Evolutionary conservation across 768 basidiomycete species (phyloP), one percentile per base, ranked within the genome.

Genomic region (Boletus subparvulus): DNA sequence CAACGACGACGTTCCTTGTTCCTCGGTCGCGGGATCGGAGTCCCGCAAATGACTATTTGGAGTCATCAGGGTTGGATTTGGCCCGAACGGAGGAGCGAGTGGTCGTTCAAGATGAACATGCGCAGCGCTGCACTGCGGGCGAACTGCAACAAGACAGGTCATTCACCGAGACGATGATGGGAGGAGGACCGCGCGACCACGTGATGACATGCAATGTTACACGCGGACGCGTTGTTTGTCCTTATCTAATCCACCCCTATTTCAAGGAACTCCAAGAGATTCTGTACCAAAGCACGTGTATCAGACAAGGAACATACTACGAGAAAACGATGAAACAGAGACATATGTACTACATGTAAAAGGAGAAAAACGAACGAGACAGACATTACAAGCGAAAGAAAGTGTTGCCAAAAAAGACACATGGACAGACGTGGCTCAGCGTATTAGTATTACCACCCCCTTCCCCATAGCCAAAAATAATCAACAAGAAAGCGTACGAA

Each of bases 391-490:
- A 45, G 16, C 26, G 4, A 43, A 47, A 9, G 42, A 54, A 47
- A 58, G 35, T 42, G 45, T 33, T 26, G 13, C 50, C 44, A 50
- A 55, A 55, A 56, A 53, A 49, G 41, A 51, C 26, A 28, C 26
- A 28, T 28, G 44, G 30, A 53, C 32, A 52, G 37, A 47, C 48
- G 39, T 49, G 54, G 54, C 30, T 33, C 52, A 47, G 52, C 39
- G 21, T 41, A 66, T 66, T 56, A 66, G 65, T 66, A 66, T 65
- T 55, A 61, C 46, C 1, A 7, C 24, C 19, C 32, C 11, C 28
- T 13, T 3, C 43, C 11, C 40, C 48, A 16, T 39, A 60, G 53
- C 50, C 65, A 59, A 65, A 60, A 54, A 58, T 28, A 28, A 51
- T 45, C 30, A 14, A 63, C 60, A 66, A 63, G 63, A 64, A 64